Percentiles rank a stretch among this genome's conserved stretches.
phyloP scores from a whole-genome alignment of 345 rosid species.

The Ailanthus altissimus region DNA sequence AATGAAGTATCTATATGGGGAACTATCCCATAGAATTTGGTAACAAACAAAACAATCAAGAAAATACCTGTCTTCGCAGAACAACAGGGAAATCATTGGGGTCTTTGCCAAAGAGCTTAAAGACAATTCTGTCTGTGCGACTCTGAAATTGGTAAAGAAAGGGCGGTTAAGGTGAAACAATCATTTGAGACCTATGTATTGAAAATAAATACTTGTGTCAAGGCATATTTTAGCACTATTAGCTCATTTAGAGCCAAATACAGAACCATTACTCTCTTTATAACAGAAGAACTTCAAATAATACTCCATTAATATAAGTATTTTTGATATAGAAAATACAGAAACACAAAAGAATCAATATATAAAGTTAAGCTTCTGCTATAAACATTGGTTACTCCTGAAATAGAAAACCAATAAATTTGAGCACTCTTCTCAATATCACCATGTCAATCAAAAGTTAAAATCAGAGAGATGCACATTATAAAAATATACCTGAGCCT shows the following conservation, averaged over 20 bases:
- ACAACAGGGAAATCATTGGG: constrained; percentile 54
- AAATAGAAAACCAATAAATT: constrained; percentile 1
- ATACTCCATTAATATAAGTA: background rate
- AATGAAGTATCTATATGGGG: constrained; percentile 11
- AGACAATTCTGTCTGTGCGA: constrained; percentile 59
- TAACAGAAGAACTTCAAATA: constrained; percentile 1
- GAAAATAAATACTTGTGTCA: background rate
- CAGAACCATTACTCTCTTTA: background rate
- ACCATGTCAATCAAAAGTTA: constrained; percentile 7
- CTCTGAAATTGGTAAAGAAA: constrained; percentile 38
- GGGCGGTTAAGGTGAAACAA: constrained; percentile 21
- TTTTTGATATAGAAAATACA: background rate
- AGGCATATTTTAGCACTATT: background rate
- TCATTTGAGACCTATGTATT: constrained; percentile 5
- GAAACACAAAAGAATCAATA: background rate
- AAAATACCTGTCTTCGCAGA: constrained; percentile 54
- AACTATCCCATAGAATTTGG: constrained; percentile 9
- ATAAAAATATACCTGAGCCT: constrained; percentile 53
- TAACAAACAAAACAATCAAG: background rate
- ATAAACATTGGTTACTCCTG: background rate
- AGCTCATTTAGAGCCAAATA: background rate
- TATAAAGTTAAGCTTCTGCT: background rate
- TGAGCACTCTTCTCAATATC: constrained; percentile 8
- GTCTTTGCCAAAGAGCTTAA: constrained; percentile 63
- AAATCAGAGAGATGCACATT: background rate